Evolutionary conservation across 2,329 filamentous ascomycete genomes (phyloP), one percentile per base, ranked within the genome.

Genomic region (Ophiostoma sp.): DNA sequence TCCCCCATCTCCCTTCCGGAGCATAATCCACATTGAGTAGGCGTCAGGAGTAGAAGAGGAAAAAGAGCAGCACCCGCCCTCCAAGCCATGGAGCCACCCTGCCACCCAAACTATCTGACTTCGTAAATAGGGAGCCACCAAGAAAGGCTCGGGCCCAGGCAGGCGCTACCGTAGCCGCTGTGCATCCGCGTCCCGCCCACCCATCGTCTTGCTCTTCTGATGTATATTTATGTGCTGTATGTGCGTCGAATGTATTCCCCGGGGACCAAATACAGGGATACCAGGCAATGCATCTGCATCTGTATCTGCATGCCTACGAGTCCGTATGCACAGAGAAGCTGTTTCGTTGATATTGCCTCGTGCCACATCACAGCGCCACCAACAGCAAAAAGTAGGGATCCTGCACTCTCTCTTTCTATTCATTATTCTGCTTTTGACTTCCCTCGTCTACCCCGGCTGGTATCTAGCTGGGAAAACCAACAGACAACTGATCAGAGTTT

Each of bases 101-200:
- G 27, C 27, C 47, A 49, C 47, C 47, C 14, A n/a, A n/a, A 6
- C 42, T 47, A 52, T n/a, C 16, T 9, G 8, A 27, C n/a, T 18
- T 60, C 27, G 55, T 60, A 11, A 14, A 9, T 38, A 18, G 27
- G 9, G n/a, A 18, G 55, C 7, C 55, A 38, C 18, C 52, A 36
- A 52, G 47, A 58, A 58, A 55, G 49, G n/a, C 49, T 27, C 49
- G n/a, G 27, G 52, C 27, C 27, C 52, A 58, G 27, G 27, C 27
- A 58, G 52, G 27, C 55, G 55, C 55, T 60, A 60, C 14, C 55
- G 16, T 60, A 60, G 55, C 55, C 55, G 55, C 55, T 60, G 55
- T 60, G 55, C 55, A 60, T 60, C 55, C 55, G 55, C 55, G 9
- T 38, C 27, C 55, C 27, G 18, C 52, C 7, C 52, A 52, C 7